Conservation (phyloP, 1,284 basidiomycete species). For the Ganoderma resinaceum region DNA sequence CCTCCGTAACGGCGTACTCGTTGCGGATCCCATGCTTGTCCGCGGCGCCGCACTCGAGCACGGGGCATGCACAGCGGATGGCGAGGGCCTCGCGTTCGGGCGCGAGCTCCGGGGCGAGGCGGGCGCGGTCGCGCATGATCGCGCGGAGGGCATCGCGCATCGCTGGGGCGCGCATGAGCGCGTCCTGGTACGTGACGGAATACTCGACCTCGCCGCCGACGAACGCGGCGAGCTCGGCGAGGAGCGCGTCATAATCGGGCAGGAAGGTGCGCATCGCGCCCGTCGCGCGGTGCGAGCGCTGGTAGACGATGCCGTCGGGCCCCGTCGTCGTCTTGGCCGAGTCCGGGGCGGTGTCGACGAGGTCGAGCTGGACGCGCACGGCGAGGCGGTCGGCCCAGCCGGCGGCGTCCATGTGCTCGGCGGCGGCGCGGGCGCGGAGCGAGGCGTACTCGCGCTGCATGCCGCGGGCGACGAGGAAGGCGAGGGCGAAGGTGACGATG, state of each 20-base stretch:
- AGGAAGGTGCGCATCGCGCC: slow-evolving; percentile 30
- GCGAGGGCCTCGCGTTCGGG: slow-evolving; percentile 33
- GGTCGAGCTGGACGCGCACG: slow-evolving; percentile 34
- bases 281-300: slow-evolving; percentile 36
- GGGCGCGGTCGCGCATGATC: slow-evolving; percentile 30
- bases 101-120: slow-evolving; percentile 31
- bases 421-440: slow-evolving; percentile 17
- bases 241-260: slow-evolving; percentile 34
- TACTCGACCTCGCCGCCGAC: slow-evolving; percentile 23
- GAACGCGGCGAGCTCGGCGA: slow-evolving; percentile 24
- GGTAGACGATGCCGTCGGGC: slow-evolving; percentile 33
- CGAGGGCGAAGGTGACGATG: slow-evolving; percentile 37
- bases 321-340: slow-evolving; percentile 14
- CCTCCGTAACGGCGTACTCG: slow-evolving; percentile 24
- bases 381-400: slow-evolving; percentile 21
- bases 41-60: slow-evolving; percentile 35
- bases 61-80: slow-evolving; percentile 38
- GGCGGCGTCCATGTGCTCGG: neutral
- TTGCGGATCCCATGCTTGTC: slow-evolving; percentile 41
- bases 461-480: slow-evolving; percentile 34
- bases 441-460: slow-evolving; percentile 14
- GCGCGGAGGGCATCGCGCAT: slow-evolving; percentile 30
- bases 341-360: slow-evolving; percentile 41
- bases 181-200: slow-evolving; percentile 29
- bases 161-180: slow-evolving; percentile 28